Percentiles rank a stretch among this genome's conserved stretches.
phyloP scores from a whole-genome alignment of 805 yeast species.

The Candida saitoana region DNA sequence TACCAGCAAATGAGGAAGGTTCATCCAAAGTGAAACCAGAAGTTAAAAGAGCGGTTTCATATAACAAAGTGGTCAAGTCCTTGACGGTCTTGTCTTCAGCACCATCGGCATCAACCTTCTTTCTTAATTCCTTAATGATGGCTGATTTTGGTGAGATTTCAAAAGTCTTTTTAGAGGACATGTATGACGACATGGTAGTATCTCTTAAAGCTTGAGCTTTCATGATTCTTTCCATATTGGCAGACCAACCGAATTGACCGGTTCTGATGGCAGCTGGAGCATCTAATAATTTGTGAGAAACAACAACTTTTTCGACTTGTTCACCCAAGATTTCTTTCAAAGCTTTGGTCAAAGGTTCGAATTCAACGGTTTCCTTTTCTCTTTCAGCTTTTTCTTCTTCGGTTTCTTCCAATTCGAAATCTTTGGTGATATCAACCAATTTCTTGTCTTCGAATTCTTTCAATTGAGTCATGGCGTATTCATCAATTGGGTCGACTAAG shows the following conservation, averaged over 20 bases:
- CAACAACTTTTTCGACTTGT: slow-evolving; percentile 98
- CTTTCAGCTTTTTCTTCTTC: slow-evolving; percentile 95
- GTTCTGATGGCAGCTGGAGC: slow-evolving; percentile 99
- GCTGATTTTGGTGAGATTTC: slow-evolving; percentile 97
- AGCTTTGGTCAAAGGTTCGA: slow-evolving; percentile 89
- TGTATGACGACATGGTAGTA: slow-evolving; percentile 97
- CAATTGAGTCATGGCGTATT: slow-evolving; percentile 98
- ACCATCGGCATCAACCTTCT: slow-evolving; percentile 95
- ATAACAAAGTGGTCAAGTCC: slow-evolving; percentile 93
- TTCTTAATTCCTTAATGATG: slow-evolving; percentile 91
- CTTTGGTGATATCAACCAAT: slow-evolving; percentile 98
- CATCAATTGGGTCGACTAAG: slow-evolving; percentile 99
- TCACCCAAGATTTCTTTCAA: slow-evolving; percentile 97
- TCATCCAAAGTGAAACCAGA: slow-evolving; percentile 99
- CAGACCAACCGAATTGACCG: slow-evolving; percentile 99
- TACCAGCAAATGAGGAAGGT: slow-evolving; percentile 94
- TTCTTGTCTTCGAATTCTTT: slow-evolving; percentile 99
- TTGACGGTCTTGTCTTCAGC: slow-evolving; percentile 97
- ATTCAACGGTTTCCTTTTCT: slow-evolving; percentile 90
- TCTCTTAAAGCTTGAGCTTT: slow-evolving; percentile 99
- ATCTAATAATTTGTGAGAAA: slow-evolving; percentile 93
- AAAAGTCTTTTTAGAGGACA: slow-evolving; percentile 98
- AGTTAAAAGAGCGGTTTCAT: slow-evolving; percentile 96
- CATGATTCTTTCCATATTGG: slow-evolving; percentile 99
- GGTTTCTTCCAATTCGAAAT: slow-evolving; percentile 96